These are phyloP conservation scores for Schizophyllum amplum DNA, from an alignment of 1,284 basidiomycete genomes.

Conservation along the genomic window DNA sequence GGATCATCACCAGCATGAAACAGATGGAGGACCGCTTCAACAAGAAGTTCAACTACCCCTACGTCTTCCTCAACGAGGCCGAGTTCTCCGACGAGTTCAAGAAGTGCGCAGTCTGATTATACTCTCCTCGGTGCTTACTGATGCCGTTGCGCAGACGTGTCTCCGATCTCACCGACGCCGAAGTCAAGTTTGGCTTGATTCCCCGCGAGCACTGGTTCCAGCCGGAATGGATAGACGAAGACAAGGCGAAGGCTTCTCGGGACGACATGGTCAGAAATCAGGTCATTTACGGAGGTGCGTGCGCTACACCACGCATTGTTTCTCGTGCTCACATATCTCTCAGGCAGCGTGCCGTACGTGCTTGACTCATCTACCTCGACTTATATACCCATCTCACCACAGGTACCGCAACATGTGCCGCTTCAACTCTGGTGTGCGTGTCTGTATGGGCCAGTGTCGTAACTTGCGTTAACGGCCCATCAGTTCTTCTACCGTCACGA, in stretches of 20 bases:
- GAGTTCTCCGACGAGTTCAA: constrained; percentile 76
- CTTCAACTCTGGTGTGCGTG: constrained; percentile 83
- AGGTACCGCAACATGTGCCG: constrained; percentile 90
- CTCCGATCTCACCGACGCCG: constrained; percentile 53
- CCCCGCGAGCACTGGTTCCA: constrained; percentile 80
- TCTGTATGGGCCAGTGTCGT: too few species aligned
- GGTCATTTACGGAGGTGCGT: constrained; percentile 81
- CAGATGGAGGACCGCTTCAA: constrained; percentile 82
- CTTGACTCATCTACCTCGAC: constrained; percentile 2
- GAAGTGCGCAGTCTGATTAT: constrained; percentile 30
- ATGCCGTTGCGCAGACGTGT: constrained; percentile 42
- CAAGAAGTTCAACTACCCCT: constrained; percentile 78
- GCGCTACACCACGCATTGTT: neutral
- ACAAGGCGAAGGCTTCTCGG: constrained; percentile 63
- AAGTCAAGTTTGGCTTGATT: constrained; percentile 78
- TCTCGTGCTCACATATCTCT: neutral
- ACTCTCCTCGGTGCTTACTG: constrained; percentile 22
- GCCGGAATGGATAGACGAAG: constrained; percentile 78
- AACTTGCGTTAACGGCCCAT: constrained; percentile 7
- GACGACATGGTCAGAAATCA: constrained; percentile 71
- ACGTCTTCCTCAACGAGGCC: constrained; percentile 82
- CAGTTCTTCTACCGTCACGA: constrained; percentile 86
- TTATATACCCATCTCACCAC: constrained; percentile 9
- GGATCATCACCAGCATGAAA: constrained; percentile 66
- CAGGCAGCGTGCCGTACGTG: constrained; percentile 60